A percentile compares a stretch with the other conserved stretches of the same genome.
These are phyloP conservation scores for slime mould (Dictyostelium discoideum) DNA, from an alignment of 78 protist genomes.

Conservation along the genomic window DNA sequence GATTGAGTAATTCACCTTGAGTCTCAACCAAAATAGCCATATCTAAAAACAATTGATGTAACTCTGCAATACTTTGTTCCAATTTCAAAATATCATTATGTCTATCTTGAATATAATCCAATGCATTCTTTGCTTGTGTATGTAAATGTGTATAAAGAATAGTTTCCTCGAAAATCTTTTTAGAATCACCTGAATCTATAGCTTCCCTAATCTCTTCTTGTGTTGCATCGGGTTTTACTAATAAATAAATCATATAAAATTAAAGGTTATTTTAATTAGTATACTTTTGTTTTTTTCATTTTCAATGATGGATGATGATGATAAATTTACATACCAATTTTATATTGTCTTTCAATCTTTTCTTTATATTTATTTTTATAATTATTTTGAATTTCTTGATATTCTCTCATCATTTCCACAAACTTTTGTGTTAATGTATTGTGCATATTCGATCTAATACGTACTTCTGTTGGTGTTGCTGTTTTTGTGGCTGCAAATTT, in stretches of 20 bases:
- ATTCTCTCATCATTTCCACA: conserved; percentile 89
- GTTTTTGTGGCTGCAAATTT: conserved; percentile 14
- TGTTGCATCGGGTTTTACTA: conserved; percentile 86
- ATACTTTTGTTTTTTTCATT: too few species aligned
- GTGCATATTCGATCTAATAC: conserved; percentile 83
- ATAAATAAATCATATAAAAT: background rate
- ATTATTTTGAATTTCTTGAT: conserved; percentile 87
- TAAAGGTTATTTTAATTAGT: background rate
- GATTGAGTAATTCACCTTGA: conserved; percentile 91
- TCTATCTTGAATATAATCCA: conserved; percentile 85
- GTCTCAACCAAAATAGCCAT: conserved; percentile 88
- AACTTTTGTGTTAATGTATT: conserved; percentile 83
- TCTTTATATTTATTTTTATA: conserved; percentile 86
- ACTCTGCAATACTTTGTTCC: conserved; percentile 88
- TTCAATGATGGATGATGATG: too few species aligned
- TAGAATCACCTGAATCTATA: conserved; percentile 72
- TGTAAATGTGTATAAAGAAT: conserved; percentile 76
- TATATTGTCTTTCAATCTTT: conserved; percentile 87
- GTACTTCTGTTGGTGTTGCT: conserved; percentile 69
- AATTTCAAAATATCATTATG: conserved; percentile 88
- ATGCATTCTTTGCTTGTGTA: conserved; percentile 79
- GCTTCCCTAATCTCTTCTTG: conserved; percentile 89
- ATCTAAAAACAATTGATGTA: conserved; percentile 91
- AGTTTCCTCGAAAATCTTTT: conserved; percentile 83
- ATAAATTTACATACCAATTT: conserved; percentile 55